Conservation (phyloP, 2,329 filamentous ascomycete genomes). For the Paracamarosporium sp. region DNA sequence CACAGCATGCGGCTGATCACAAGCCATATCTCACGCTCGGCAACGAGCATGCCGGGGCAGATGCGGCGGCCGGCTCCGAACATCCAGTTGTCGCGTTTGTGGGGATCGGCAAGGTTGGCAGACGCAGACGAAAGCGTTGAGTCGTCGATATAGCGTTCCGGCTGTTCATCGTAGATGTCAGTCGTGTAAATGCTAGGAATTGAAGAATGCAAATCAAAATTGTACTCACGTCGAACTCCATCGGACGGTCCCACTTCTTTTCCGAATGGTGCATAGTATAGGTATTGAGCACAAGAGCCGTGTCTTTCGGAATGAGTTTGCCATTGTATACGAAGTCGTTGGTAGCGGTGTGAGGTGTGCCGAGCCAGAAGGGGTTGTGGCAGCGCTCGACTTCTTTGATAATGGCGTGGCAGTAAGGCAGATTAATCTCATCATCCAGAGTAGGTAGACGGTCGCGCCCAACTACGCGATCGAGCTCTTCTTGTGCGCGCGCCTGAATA, state of each 20-base stretch:
- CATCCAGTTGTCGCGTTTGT: constrained; percentile 20
- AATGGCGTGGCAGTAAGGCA: constrained; percentile 41
- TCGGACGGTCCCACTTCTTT: constrained; percentile 18
- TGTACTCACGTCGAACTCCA: constrained; percentile 13
- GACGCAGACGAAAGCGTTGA: constrained; percentile 1
- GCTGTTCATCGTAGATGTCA: constrained; percentile 1
- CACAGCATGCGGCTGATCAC: constrained; percentile 18
- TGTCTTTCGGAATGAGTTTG: constrained; percentile 50
- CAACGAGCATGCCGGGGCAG: constrained; percentile 1
- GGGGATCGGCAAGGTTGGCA: constrained; percentile 14
- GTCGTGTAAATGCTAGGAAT: background rate
- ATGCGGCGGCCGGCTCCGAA: constrained; percentile 22
- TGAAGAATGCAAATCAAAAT: background rate
- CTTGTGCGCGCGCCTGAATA: constrained; percentile 14
- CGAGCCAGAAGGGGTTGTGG: constrained; percentile 7
- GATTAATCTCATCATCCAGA: constrained; percentile 5
- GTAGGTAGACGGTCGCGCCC: constrained; percentile 10
- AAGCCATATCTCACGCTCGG: constrained; percentile 18
- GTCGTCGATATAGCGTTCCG: constrained; percentile 16
- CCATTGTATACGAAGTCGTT: constrained; percentile 10
- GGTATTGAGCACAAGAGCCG: constrained; percentile 46
- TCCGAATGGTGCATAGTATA: constrained; percentile 48
- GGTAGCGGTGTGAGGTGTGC: constrained; percentile 1
- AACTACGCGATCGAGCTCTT: constrained; percentile 16
- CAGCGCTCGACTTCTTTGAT: constrained; percentile 33